Base-by-base conservation (phyloP, 2,329 filamentous ascomycete species). In the Diaporthe sp. region DNA sequence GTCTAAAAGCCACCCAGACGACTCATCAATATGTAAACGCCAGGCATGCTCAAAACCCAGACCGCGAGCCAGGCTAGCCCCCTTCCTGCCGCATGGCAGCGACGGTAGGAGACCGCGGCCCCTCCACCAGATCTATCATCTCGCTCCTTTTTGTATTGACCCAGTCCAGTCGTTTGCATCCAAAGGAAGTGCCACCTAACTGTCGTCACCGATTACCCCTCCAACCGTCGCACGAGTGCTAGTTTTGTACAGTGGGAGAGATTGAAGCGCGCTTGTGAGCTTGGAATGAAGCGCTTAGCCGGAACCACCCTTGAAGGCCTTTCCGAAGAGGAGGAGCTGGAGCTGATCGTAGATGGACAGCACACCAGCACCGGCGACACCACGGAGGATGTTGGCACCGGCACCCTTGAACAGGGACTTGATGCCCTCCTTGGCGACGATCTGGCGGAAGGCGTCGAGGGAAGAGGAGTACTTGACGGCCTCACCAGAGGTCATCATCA, bases 311-410 rank as follows among this genome's bases (percentile, higher is more conserved):
- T 97, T 98, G 96, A 96, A 99, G 92, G 95, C 95, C 96, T 99
- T 98, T 89, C 97, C 97, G 95, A 99, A 99, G 89, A 99, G 89
- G 88, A 99, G 89, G 87, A 99, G 93, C 94, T 99, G 97, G 88
- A 95, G 95, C 93, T 98, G 96, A 89, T 99, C 97, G 91, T 99
- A 99, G 95, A 99, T 98, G 88, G 97, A 99, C 87, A 99, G 92
- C 87, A 99, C 97, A 99, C 97, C 97, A 91, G 97, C 97, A 95
- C 97, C 97, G 86, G 97, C 97, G 86, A 99, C 97, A 98, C 97
- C 97, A 98, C 97, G 97, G 91, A 99, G 97, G 86, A 99, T 99
- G 95, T 99, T 99, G 93, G 97, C 97, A 95, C 97, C 97, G 87
- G 97, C 97, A 96, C 97, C 97, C 95, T 99, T 99, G 96, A 99